These are phyloP conservation scores for Nicotiana paniculata DNA, from an alignment of 257 asterid genomes.

Conservation along the genomic window DNA sequence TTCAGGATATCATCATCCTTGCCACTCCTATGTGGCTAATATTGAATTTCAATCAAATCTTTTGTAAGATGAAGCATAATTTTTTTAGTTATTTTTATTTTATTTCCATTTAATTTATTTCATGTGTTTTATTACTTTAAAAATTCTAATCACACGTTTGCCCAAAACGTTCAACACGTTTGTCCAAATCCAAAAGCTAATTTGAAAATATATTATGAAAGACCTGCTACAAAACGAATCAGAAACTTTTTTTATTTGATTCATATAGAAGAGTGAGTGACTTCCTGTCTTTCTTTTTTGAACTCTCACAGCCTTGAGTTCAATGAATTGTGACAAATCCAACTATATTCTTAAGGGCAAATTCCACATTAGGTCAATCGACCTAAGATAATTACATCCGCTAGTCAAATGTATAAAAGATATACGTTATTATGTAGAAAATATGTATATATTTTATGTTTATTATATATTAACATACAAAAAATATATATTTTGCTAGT, in stretches of 20 bases:
- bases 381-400: too few relatives aligned
- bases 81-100: not conserved
- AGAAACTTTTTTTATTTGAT: not conserved
- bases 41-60: not conserved
- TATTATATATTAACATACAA: too few relatives aligned
- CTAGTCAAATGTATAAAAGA: too few relatives aligned
- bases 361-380: too few relatives aligned
- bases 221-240: not conserved
- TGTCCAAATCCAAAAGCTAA: not conserved
- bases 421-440: too few relatives aligned
- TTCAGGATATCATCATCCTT: not conserved
- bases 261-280: not conserved
- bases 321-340: too few relatives aligned
- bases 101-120: not conserved
- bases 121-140: not conserved
- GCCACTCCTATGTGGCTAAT: not conserved
- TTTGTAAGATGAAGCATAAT: not conserved
- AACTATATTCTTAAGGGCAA: not conserved
- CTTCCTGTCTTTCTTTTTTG: too few relatives aligned
- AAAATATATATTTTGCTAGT: too few relatives aligned
- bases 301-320: too few relatives aligned
- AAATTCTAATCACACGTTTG: not conserved
- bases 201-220: not conserved
- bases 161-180: not conserved
- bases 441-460: too few relatives aligned